A percentile compares a stretch with the other conserved stretches of the same genome.
Evolutionary conservation across 2,329 filamentous ascomycete genomes (phyloP).

Genomic region (Fusarium metavorans): DNA sequence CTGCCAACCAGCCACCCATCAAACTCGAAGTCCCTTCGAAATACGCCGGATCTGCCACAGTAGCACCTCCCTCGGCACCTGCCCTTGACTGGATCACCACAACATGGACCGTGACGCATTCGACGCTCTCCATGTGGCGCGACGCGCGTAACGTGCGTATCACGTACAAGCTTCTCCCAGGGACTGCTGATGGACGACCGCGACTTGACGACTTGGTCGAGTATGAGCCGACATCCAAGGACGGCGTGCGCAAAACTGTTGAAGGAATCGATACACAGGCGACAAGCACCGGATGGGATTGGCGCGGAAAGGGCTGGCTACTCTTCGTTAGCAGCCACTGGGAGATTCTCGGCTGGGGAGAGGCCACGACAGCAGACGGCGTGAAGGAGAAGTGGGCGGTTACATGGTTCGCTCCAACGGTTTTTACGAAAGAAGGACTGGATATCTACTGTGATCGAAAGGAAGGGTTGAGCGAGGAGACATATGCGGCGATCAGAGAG

Average conservation of each 20-base stretch:
- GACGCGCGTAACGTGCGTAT: constrained; percentile 84
- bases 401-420: constrained; percentile 85
- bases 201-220: constrained; percentile 79
- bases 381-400: constrained; percentile 76
- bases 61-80: constrained; percentile 55
- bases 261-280: constrained; percentile 71
- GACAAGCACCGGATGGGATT: constrained; percentile 69
- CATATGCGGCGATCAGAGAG: constrained; percentile 66
- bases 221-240: constrained; percentile 68
- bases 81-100: constrained; percentile 70
- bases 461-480: constrained; percentile 69
- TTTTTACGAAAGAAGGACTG: constrained; percentile 85
- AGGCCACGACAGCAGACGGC: constrained; percentile 56
- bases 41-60: constrained; percentile 52
- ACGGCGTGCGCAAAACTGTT: constrained; percentile 68
- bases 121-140: constrained; percentile 84
- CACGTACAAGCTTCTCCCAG: constrained; percentile 72
- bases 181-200: constrained; percentile 52
- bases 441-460: constrained; percentile 79
- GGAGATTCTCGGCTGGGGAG: constrained; percentile 84
- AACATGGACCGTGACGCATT: constrained; percentile 81
- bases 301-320: constrained; percentile 82
- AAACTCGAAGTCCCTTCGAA: constrained; percentile 59
- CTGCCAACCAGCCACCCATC: constrained; percentile 33
- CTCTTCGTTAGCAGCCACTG: constrained; percentile 80